phyloP scores from a whole-genome alignment of 2,329 filamentous ascomycete species.

The Neonectria magnoliae region DNA sequence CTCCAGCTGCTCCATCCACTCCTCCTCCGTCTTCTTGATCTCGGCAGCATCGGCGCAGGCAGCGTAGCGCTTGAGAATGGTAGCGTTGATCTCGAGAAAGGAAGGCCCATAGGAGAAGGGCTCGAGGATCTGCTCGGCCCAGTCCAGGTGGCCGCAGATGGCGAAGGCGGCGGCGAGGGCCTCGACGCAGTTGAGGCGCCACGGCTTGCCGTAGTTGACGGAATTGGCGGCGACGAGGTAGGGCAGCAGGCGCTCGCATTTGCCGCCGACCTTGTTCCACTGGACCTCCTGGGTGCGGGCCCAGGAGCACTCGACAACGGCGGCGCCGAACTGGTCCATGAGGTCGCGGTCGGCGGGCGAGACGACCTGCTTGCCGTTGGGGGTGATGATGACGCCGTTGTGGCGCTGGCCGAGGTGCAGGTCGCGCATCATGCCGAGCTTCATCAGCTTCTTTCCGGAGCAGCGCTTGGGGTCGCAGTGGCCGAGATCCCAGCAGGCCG shows the following conservation, averaged over 20 bases:
- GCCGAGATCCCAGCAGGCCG: conserved; percentile 96
- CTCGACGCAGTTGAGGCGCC: conserved; percentile 95
- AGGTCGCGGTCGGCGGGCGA: conserved; percentile 85
- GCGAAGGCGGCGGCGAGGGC: conserved; percentile 91
- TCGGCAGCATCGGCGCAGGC: conserved; percentile 83
- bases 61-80: conserved; percentile 84
- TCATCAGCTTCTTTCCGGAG: conserved; percentile 94
- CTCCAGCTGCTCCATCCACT: conserved; percentile 91
- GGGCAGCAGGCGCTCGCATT: conserved; percentile 88
- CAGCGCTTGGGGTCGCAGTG: conserved; percentile 98
- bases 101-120: conserved; percentile 89
- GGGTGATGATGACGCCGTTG: conserved; percentile 90
- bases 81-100: conserved; percentile 90
- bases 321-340: conserved; percentile 88
- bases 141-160: conserved; percentile 91
- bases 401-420: conserved; percentile 92
- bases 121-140: conserved; percentile 84
- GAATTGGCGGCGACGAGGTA: conserved; percentile 97
- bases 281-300: conserved; percentile 91
- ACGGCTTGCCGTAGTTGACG: conserved; percentile 97
- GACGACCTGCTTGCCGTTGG: conserved; percentile 87
- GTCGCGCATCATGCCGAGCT: conserved; percentile 91
- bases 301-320: conserved; percentile 98
- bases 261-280: conserved; percentile 90
- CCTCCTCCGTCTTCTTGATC: conserved; percentile 84